Evolutionary conservation across 2,329 filamentous ascomycete species (phyloP).

Genomic region (Alternaria conjuncta): DNA sequence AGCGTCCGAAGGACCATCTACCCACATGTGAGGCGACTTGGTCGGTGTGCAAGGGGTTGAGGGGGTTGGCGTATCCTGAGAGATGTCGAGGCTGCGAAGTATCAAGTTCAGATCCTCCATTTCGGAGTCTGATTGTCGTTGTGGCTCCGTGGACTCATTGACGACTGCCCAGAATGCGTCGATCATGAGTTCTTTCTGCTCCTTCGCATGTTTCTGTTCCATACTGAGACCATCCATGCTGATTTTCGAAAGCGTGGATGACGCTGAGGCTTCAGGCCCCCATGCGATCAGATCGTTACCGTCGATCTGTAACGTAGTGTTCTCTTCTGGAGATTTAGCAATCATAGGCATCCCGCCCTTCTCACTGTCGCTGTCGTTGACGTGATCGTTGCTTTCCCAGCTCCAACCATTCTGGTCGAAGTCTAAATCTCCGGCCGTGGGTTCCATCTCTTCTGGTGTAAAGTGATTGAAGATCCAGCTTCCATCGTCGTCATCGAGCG

Average conservation of each 20-base stretch:
- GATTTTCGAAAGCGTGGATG: not conserved
- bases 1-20: not conserved
- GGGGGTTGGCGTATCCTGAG: not conserved
- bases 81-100: not conserved
- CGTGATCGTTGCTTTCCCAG: constrained; percentile 5
- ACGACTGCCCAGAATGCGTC: constrained; percentile 17
- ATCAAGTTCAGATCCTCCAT: not conserved
- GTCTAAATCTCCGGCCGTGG: not conserved
- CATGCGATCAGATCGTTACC: constrained; percentile 4
- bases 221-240: not conserved
- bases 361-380: not conserved
- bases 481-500: constrained; percentile 15
- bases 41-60: not conserved
- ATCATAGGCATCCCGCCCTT: not conserved
- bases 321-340: not conserved
- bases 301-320: not conserved
- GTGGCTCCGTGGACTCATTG: not conserved
- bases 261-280: not conserved
- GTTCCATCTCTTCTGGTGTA: constrained; percentile 5
- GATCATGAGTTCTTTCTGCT: constrained; percentile 3
- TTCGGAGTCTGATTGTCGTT: not conserved
- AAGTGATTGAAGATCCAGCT: constrained; percentile 17
- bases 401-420: not conserved
- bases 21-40: not conserved
- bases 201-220: not conserved